These are phyloP conservation scores for Hymenoscyphus scutula DNA, from an alignment of 2,329 filamentous ascomycete genomes.

Conservation along the genomic window DNA sequence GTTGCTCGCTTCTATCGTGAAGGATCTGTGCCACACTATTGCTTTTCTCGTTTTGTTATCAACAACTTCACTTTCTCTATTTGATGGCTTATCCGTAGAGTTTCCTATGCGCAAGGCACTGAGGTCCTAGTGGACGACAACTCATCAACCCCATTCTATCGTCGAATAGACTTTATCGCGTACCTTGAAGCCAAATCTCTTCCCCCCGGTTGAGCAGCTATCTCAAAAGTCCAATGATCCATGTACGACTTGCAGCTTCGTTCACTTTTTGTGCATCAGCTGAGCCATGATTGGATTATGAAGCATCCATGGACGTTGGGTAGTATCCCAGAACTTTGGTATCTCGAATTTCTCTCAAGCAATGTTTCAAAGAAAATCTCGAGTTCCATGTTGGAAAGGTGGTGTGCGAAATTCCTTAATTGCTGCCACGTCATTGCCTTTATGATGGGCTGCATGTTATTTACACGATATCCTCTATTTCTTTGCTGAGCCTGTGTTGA, in stretches of 20 bases:
- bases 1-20: background rate
- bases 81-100: background rate
- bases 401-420: conserved; percentile 18
- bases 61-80: background rate
- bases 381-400: conserved; percentile 11
- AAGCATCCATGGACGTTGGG: conserved; percentile 12
- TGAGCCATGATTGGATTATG: conserved; percentile 16
- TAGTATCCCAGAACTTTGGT: conserved; percentile 5
- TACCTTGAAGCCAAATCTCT: conserved; percentile 18
- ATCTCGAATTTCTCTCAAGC: conserved; percentile 13
- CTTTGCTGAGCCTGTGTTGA: background rate
- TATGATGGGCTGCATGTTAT: conserved; percentile 17
- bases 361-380: conserved; percentile 17
- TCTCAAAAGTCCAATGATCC: background rate
- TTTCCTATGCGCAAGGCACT: background rate
- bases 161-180: conserved; percentile 22
- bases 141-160: conserved; percentile 6
- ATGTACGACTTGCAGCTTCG: conserved; percentile 3
- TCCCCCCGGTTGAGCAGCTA: conserved; percentile 16
- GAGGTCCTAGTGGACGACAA: background rate
- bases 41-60: background rate
- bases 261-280: conserved; percentile 2
- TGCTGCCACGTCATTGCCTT: conserved; percentile 22
- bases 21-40: background rate
- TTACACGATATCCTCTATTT: background rate